Evolutionary conservation across 2,329 filamentous ascomycete genomes (phyloP).

Genomic region (Xylariaceae sp.): DNA sequence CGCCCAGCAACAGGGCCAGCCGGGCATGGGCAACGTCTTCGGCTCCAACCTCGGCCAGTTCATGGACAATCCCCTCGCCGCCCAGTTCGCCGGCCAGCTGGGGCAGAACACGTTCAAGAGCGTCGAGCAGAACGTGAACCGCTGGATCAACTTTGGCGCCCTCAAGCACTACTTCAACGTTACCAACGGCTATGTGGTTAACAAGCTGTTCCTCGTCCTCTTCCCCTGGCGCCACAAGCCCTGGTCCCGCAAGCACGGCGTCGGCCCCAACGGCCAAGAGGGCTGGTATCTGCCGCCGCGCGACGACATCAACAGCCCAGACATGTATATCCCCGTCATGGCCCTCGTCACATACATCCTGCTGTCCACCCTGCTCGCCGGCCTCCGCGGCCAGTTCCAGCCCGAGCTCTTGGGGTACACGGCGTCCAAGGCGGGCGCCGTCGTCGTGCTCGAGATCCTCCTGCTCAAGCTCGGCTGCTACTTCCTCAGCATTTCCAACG

Average conservation of each 20-base stretch:
- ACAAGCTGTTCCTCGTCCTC: constrained; percentile 87
- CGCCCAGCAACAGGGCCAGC: constrained; percentile 25
- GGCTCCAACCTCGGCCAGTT: constrained; percentile 82
- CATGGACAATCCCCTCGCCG: constrained; percentile 84
- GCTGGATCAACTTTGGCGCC: constrained; percentile 85
- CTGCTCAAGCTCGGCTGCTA: constrained; percentile 90
- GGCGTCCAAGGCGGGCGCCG: constrained; percentile 75
- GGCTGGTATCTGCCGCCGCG: constrained; percentile 84
- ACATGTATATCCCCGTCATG: constrained; percentile 98
- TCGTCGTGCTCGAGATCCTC: constrained; percentile 85
- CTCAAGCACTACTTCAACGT: constrained; percentile 99
- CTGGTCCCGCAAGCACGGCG: constrained; percentile 86
- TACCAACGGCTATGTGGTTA: constrained; percentile 92
- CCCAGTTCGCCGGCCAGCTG: constrained; percentile 91
- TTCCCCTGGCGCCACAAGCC: constrained; percentile 98
- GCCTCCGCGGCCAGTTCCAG: constrained; percentile 85
- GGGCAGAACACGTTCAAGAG: constrained; percentile 88
- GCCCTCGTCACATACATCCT: constrained; percentile 96
- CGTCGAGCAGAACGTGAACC: constrained; percentile 87
- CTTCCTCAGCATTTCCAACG: constrained; percentile 87
- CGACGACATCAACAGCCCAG: constrained; percentile 94
- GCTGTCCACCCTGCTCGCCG: constrained; percentile 83
- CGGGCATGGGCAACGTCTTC: constrained; percentile 47
- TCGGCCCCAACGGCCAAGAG: constrained; percentile 65
- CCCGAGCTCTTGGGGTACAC: constrained; percentile 90